Evolutionary conservation across 371 early-diverging fungal species (phyloP).

Genomic region (Blakeslea trispora): DNA sequence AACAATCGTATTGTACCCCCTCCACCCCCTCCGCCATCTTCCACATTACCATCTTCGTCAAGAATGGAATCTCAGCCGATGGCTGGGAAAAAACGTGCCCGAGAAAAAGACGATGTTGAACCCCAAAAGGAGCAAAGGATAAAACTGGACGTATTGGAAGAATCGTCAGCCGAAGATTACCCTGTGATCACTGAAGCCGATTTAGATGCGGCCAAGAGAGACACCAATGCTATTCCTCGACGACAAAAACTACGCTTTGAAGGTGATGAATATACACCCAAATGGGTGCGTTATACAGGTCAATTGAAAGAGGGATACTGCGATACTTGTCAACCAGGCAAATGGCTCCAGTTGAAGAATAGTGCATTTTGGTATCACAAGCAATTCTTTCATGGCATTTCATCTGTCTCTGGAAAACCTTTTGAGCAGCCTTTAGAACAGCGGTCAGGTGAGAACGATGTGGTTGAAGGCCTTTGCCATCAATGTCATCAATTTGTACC

Average conservation of each 20-base stretch:
- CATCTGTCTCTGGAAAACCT: slow-evolving; percentile 81
- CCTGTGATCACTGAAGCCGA: slow-evolving; percentile 36
- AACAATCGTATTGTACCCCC: slow-evolving; percentile 1
- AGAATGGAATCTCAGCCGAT: neutral
- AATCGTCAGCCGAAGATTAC: slow-evolving; percentile 20
- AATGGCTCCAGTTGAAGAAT: slow-evolving; percentile 93
- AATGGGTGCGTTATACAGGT: slow-evolving; percentile 82
- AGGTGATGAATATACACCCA: slow-evolving; percentile 86
- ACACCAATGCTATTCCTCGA: slow-evolving; percentile 49
- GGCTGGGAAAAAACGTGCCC: neutral
- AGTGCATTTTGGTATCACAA: slow-evolving; percentile 95
- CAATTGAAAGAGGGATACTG: slow-evolving; percentile 87
- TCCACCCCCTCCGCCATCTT: no score
- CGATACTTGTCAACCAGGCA: slow-evolving; percentile 81
- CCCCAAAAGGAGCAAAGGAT: neutral
- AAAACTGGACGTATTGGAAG: neutral
- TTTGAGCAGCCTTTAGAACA: slow-evolving; percentile 76
- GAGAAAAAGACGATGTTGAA: neutral
- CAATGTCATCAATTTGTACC: slow-evolving; percentile 84
- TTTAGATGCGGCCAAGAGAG: slow-evolving; percentile 35
- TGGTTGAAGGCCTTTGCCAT: slow-evolving; percentile 85
- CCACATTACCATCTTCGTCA: neutral
- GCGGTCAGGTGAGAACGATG: slow-evolving; percentile 56
- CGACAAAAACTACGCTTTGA: slow-evolving; percentile 68
- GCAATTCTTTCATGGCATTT: slow-evolving; percentile 88